Evolutionary conservation across 2,329 filamentous ascomycete genomes (phyloP).

Genomic region (Metarhizium anisopliae): DNA sequence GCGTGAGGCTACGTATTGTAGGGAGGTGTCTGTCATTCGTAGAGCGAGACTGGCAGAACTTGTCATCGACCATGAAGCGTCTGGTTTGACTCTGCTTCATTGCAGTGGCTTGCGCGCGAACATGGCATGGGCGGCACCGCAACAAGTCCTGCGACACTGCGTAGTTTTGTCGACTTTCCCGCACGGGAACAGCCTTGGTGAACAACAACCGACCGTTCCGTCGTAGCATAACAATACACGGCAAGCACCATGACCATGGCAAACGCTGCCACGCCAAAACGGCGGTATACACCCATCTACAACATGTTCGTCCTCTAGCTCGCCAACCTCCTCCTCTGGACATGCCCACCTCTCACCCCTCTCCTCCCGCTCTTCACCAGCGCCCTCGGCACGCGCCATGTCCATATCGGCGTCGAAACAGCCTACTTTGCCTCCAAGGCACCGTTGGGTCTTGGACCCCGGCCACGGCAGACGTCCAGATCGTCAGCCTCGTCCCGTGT

Average conservation of each 20-base stretch:
- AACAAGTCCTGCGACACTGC: no score
- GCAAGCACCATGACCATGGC: constrained; percentile 9
- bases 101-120: no score
- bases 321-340: constrained; percentile 28
- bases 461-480: constrained; percentile 27
- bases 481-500: constrained; percentile 19
- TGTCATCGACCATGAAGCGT: no score
- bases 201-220: no score
- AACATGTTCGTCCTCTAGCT: constrained; percentile 32
- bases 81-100: no score
- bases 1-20: no score
- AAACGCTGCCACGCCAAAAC: neutral
- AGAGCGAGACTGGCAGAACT: no score
- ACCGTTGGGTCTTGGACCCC: constrained; percentile 22
- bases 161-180: no score
- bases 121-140: no score
- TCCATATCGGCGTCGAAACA: constrained; percentile 31
- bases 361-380: constrained; percentile 23
- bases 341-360: constrained; percentile 19
- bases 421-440: constrained; percentile 24
- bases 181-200: no score
- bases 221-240: no score
- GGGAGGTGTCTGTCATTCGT: no score
- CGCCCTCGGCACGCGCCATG: constrained; percentile 25
- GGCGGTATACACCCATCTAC: constrained; percentile 18